A percentile compares a stretch with the other conserved stretches of the same genome.
Conservation (phyloP, 345 rosid genomes). For the Gossypium anomalum region DNA sequence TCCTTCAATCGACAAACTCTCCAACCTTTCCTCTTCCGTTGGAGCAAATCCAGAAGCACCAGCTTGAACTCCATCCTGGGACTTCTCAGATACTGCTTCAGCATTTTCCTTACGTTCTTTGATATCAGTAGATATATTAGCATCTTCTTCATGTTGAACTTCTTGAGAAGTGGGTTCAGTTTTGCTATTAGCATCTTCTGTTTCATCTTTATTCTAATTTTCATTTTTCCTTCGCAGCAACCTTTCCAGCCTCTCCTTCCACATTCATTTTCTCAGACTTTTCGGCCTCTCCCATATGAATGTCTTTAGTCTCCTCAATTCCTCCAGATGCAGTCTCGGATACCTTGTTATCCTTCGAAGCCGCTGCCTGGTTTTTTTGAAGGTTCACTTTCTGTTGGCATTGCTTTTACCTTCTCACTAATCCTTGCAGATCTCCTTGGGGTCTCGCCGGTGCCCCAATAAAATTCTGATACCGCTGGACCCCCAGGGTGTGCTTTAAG, state of each 20-base stretch:
- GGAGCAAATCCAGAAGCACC: conserved; percentile 17
- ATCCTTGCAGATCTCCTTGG: conserved; percentile 70
- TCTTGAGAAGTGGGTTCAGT: conserved; percentile 12
- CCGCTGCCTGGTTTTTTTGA: conserved; percentile 48
- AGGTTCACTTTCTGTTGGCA: conserved; percentile 40
- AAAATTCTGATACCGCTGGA: conserved; percentile 48
- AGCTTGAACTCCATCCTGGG: conserved; percentile 10
- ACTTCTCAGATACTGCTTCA: conserved; percentile 22
- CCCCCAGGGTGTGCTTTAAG: conserved; percentile 58
- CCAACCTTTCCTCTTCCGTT: neutral
- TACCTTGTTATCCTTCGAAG: conserved; percentile 48
- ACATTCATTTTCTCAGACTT: conserved; percentile 24
- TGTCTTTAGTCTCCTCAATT: conserved; percentile 34
- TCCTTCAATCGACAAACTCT: neutral
- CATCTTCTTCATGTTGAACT: conserved; percentile 22
- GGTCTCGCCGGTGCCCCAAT: conserved; percentile 70
- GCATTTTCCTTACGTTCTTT: conserved; percentile 21
- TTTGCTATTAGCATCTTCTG: conserved; percentile 16
- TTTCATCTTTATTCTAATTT: conserved; percentile 23
- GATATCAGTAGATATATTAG: conserved; percentile 19
- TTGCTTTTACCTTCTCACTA: conserved; percentile 49
- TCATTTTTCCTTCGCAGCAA: conserved; percentile 24
- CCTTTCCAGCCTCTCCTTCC: conserved; percentile 29
- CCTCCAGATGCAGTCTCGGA: conserved; percentile 30
- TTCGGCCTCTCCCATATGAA: conserved; percentile 34